Evolutionary conservation across 225 moss, liverwort and hornwort genomes (phyloP).

Genomic region (Bryoerythrophyllum caledonicum): DNA sequence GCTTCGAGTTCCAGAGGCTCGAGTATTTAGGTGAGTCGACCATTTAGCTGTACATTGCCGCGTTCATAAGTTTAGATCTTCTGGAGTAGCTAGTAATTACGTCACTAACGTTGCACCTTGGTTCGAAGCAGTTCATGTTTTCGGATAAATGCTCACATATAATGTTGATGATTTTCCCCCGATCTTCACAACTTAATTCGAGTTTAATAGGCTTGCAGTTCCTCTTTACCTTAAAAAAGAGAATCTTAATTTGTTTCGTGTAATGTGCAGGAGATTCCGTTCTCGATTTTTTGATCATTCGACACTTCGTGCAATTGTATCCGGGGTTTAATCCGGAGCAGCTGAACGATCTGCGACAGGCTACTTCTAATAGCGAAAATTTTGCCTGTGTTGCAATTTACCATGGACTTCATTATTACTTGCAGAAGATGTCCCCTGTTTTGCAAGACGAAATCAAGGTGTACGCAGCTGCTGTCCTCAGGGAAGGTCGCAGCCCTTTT

Average conservation of each 20-base stretch:
- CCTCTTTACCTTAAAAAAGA: not conserved
- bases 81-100: not conserved
- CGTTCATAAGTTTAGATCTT: not conserved
- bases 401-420: constrained; percentile 56
- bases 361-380: constrained; percentile 70
- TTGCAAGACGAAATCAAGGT: constrained; percentile 51
- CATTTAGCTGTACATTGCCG: not conserved
- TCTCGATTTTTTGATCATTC: constrained; percentile 62
- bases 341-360: constrained; percentile 72
- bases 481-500: constrained; percentile 64
- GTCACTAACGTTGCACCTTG: not conserved
- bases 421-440: constrained; percentile 55
- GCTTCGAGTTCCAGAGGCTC: constrained; percentile 55
- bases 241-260: not conserved
- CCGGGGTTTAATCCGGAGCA: constrained; percentile 59
- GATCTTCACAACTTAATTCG: not conserved
- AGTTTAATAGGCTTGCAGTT: not conserved
- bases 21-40: constrained; percentile 54
- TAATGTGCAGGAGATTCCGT: constrained; percentile 62
- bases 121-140: not conserved
- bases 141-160: not conserved
- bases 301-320: constrained; percentile 55
- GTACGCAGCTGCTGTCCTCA: constrained; percentile 45
- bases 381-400: constrained; percentile 60
- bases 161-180: not conserved